Evolutionary conservation across 192 early-diverging fungal species (phyloP), one percentile per base, ranked within the genome.

Genomic region (Backusella westeae): DNA sequence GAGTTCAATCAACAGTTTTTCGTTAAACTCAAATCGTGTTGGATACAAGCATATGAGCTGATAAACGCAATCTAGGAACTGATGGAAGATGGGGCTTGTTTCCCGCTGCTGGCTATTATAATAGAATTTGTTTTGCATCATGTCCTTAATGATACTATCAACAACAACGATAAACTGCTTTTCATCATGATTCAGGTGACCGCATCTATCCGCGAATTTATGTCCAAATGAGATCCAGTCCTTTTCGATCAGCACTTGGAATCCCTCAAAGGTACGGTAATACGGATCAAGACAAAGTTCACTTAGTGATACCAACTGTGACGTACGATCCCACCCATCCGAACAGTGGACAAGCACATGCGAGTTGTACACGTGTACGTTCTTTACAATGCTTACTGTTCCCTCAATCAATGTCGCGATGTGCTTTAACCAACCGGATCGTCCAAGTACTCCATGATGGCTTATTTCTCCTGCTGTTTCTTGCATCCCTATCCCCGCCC

Each of bases 301-400:
- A 63, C 96, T 88, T 26, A 96, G 87, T 7, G 96, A 93, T 19
- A 91, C 94, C 71, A 99, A 82, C 83, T 99, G 98, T 34, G 96
- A 93, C 0, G 98, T 99, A 23, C 98, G 90, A 84, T 99, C 98
- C 98, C 98, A 99, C 23, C 98, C 98, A 79, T 99, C 98, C 56
- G 95, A 97, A 88, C 98, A 99, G 82, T 99, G 98, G 9, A 99
- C 95, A 34, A 99, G 83, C 5, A 95, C 96, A 73, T 97, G 96
- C 6, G 89, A 87, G 67, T 91, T 91, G 23, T 86, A 81, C 7
- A 90, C 77, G 75, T 96, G 91, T 6, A 99, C 88, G 56, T 87
- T 90, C 73, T 92, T 84, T 10, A 97, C 92, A 72, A 99, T 96
- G 70, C 89, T 82, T 44, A 86, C 67, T 6, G 94, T 88, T 12